A percentile compares a stretch with the other conserved stretches of the same genome.
phyloP scores from a whole-genome alignment of 225 moss, liverwort and hornwort genomes.

The Physcomitrium patens region DNA sequence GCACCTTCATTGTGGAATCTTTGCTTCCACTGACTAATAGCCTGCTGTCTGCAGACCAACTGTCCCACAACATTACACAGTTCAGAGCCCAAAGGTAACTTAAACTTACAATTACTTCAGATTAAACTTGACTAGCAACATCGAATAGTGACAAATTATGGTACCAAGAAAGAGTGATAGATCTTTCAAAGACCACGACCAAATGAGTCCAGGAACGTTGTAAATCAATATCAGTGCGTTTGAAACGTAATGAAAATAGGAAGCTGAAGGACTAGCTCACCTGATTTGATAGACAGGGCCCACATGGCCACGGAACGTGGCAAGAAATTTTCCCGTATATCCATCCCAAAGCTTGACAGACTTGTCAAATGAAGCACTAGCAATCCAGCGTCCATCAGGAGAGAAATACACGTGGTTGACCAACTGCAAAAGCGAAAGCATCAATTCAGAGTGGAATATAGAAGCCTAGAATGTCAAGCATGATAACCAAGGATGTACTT shows the following conservation, averaged over 20 bases:
- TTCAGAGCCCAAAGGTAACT: not conserved
- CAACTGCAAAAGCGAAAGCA: slow-evolving; percentile 49
- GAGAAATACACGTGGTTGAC: slow-evolving; percentile 97
- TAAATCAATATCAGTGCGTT: not conserved
- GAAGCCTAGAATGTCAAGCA: not conserved
- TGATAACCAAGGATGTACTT: not conserved
- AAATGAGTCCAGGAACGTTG: not conserved
- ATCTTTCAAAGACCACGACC: not conserved
- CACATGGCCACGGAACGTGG: slow-evolving; percentile 93
- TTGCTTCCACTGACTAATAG: slow-evolving; percentile 94
- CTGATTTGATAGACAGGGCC: slow-evolving; percentile 99
- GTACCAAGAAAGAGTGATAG: not conserved
- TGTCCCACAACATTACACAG: slow-evolving; percentile 36
- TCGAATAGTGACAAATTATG: not conserved
- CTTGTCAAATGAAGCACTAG: slow-evolving; percentile 97
- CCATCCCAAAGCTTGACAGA: slow-evolving; percentile 99
- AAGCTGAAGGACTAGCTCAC: slow-evolving; percentile 32
- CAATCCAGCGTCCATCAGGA: slow-evolving; percentile 97
- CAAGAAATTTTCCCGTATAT: slow-evolving; percentile 85
- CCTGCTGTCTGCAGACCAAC: slow-evolving; percentile 99
- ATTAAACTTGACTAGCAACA: not conserved
- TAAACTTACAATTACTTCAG: not conserved
- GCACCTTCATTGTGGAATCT: slow-evolving; percentile 94
- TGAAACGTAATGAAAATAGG: not conserved
- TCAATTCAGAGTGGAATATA: slow-evolving; percentile 10